Evolutionary conservation across 192 early-diverging fungal genomes (phyloP).

Genomic region (Gonapodya prolifera): DNA sequence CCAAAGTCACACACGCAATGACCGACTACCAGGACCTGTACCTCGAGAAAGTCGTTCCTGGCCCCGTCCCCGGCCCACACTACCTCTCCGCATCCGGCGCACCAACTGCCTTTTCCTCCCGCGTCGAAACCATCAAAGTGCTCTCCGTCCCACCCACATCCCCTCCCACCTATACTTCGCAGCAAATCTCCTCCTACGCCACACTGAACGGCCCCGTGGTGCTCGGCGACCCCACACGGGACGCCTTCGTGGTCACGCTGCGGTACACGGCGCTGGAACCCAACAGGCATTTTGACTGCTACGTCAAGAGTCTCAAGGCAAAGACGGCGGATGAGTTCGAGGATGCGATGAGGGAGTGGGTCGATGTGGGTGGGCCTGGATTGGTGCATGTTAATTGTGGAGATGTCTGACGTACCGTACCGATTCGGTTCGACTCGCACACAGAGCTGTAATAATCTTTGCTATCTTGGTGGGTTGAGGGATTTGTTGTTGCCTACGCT

Average conservation of each 20-base stretch:
- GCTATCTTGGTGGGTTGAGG: not conserved
- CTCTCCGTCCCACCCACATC: not conserved
- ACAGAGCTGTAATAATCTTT: not conserved
- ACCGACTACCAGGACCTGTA: not conserved
- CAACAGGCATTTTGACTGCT: not conserved
- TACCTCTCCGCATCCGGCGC: not conserved
- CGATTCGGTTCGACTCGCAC: no score
- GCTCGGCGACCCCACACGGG: not conserved
- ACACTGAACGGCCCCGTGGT: not conserved
- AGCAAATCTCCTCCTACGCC: not conserved
- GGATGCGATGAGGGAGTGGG: not conserved
- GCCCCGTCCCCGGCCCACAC: not conserved
- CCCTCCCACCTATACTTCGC: not conserved
- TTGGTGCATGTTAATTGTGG: no score
- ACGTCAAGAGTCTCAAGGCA: not conserved
- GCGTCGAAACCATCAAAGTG: not conserved
- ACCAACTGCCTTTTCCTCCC: not conserved
- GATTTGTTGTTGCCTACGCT: not conserved
- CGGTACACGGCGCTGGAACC: not conserved
- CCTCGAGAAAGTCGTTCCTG: not conserved
- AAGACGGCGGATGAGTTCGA: not conserved
- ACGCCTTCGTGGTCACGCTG: not conserved
- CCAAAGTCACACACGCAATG: not conserved
- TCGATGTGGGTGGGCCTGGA: not conserved
- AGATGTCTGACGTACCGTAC: no score